Conservation (phyloP, 1,139 yeast genomes). For the Candida buenavistaensis region DNA sequence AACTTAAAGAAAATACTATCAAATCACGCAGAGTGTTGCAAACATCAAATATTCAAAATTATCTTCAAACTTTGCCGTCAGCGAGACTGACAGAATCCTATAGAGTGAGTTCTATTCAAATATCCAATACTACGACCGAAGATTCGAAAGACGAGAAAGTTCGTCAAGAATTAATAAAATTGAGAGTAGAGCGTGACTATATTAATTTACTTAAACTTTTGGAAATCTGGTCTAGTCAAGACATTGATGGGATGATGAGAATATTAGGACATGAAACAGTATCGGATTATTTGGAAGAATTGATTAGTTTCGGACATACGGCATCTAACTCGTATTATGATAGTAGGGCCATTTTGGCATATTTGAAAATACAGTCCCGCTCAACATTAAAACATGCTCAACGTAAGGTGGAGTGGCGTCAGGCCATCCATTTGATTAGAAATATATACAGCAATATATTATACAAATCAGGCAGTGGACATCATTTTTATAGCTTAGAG, state of each 20-base stretch:
- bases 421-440: slow-evolving; percentile 24
- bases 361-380: slow-evolving; percentile 1
- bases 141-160: slow-evolving; percentile 8
- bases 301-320: slow-evolving; percentile 5
- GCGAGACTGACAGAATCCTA: slow-evolving; percentile 10
- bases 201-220: slow-evolving; percentile 10
- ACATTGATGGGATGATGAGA: slow-evolving; percentile 26
- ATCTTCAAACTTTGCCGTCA: slow-evolving; percentile 11
- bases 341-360: slow-evolving; percentile 10
- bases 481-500: slow-evolving; percentile 22
- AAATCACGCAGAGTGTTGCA: not conserved
- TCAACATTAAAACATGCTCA: slow-evolving; percentile 1
- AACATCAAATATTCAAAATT: slow-evolving; percentile 4
- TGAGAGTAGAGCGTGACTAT: slow-evolving; percentile 9
- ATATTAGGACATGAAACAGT: slow-evolving; percentile 25
- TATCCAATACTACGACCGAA: not conserved
- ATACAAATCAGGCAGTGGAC: slow-evolving; percentile 17
- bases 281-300: slow-evolving; percentile 12
- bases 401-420: not conserved
- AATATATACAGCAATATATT: slow-evolving; percentile 28
- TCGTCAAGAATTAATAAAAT: slow-evolving; percentile 10
- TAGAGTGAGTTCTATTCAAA: slow-evolving; percentile 5
- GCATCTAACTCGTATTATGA: slow-evolving; percentile 5
- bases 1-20: too few species aligned
- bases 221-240: slow-evolving; percentile 19